Evolutionary conservation across 352 stramenopile species (phyloP).

Genomic region (Ophiocytium majus): DNA sequence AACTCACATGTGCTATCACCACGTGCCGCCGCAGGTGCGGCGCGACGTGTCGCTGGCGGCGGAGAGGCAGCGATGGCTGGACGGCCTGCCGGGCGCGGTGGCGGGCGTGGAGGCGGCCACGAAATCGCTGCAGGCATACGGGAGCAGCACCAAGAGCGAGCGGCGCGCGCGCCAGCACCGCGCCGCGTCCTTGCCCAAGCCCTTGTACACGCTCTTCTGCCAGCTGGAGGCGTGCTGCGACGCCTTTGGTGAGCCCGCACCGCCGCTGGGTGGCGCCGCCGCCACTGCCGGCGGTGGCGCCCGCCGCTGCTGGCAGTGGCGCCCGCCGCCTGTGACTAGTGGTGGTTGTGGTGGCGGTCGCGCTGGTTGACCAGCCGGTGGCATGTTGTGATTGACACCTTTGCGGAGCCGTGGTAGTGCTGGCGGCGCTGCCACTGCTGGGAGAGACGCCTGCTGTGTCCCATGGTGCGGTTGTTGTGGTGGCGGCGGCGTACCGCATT

Average conservation of each 20-base stretch:
- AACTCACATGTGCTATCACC: no score
- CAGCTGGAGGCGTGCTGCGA: conserved; percentile 51
- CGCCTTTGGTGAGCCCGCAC: background rate
- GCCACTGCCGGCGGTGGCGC: background rate
- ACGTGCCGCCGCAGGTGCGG: background rate
- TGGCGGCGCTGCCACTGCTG: no score
- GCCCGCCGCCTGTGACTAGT: background rate
- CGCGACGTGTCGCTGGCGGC: background rate
- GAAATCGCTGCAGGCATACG: conserved; percentile 17
- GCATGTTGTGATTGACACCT: background rate
- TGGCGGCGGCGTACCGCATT: no score
- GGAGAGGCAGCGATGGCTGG: background rate
- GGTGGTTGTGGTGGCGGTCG: background rate
- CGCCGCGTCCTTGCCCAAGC: conserved; percentile 33
- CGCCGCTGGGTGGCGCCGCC: background rate
- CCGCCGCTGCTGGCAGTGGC: background rate
- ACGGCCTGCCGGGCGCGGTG: background rate
- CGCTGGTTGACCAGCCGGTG: background rate
- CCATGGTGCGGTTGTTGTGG: no score
- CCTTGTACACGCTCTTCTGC: conserved; percentile 49
- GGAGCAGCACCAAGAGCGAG: background rate
- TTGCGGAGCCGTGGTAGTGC: no score
- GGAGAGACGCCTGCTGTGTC: no score
- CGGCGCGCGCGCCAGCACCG: conserved; percentile 34
- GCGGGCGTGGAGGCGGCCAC: background rate